These are phyloP conservation scores for Moesziomyces sp. DNA, from an alignment of 1,284 basidiomycete genomes.

Conservation along the genomic window DNA sequence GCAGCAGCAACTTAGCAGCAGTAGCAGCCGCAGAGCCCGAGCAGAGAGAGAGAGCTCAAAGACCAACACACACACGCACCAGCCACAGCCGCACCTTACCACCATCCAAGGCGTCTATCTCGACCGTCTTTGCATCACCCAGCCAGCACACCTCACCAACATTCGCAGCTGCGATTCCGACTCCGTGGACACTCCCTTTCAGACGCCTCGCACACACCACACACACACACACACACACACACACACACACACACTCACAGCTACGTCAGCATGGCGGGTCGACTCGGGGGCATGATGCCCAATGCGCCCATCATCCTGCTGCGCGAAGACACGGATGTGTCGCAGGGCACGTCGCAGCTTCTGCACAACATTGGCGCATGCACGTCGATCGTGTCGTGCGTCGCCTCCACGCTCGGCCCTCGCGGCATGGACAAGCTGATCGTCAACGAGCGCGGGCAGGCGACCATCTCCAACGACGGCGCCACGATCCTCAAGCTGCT, in stretches of 20 bases:
- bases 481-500: slow-evolving; percentile 96
- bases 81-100: slow-evolving; percentile 5
- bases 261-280: slow-evolving; percentile 36
- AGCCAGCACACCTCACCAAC: not conserved
- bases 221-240: not conserved
- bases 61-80: slow-evolving; percentile 32
- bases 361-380: slow-evolving; percentile 85
- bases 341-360: slow-evolving; percentile 92
- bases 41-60: slow-evolving; percentile 34
- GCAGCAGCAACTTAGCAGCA: not conserved
- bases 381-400: slow-evolving; percentile 62
- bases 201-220: not conserved
- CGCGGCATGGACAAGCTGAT: slow-evolving; percentile 98
- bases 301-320: slow-evolving; percentile 64
- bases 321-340: slow-evolving; percentile 88
- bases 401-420: slow-evolving; percentile 92
- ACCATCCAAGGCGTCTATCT: not conserved
- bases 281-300: slow-evolving; percentile 59
- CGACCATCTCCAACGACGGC: slow-evolving; percentile 97
- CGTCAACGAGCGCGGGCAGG: slow-evolving; percentile 77
- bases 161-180: not conserved
- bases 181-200: not conserved
- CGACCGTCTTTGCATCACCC: not conserved
- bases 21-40: not conserved
- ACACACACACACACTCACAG: not conserved